phyloP scores from a whole-genome alignment of 768 basidiomycete species.

The Pholiota microspora region DNA sequence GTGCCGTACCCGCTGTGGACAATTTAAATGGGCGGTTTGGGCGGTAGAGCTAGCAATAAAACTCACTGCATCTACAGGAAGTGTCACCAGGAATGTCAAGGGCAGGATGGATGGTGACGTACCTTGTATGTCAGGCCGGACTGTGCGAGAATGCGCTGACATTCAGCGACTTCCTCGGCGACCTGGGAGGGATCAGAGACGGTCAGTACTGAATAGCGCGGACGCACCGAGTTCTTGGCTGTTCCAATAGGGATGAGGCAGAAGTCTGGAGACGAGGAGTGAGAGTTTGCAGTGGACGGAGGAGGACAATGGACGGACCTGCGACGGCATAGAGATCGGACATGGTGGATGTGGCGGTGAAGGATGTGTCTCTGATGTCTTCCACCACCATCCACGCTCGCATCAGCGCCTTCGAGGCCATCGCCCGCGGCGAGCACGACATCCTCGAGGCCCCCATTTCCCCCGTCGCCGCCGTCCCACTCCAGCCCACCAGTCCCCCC shows the following conservation, averaged over 20 bases:
- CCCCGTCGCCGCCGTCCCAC: constrained; percentile 36
- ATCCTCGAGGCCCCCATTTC: constrained; percentile 51
- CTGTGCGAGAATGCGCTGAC: constrained; percentile 78
- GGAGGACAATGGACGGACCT: constrained; percentile 35
- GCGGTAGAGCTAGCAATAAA: background rate
- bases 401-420: constrained; percentile 64
- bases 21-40: background rate
- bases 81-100: constrained; percentile 8
- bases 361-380: constrained; percentile 17
- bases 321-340: constrained; percentile 74
- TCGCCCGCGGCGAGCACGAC: constrained; percentile 25
- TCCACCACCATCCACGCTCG: constrained; percentile 38
- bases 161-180: constrained; percentile 77
- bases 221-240: constrained; percentile 58
- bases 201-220: constrained; percentile 2
- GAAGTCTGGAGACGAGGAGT: constrained; percentile 64
- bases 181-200: constrained; percentile 39
- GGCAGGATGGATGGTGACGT: constrained; percentile 2
- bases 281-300: background rate
- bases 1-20: constrained; percentile 82
- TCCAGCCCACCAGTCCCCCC: constrained; percentile 37
- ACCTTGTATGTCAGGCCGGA: constrained; percentile 84
- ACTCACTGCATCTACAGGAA: constrained; percentile 64
- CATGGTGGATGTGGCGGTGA: constrained; percentile 15
- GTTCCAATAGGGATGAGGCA: constrained; percentile 89